A percentile compares a stretch with the other conserved stretches of the same genome.
phyloP scores from a whole-genome alignment of 495 filamentous ascomycete genomes.

The Astrothelium subdiscretum region DNA sequence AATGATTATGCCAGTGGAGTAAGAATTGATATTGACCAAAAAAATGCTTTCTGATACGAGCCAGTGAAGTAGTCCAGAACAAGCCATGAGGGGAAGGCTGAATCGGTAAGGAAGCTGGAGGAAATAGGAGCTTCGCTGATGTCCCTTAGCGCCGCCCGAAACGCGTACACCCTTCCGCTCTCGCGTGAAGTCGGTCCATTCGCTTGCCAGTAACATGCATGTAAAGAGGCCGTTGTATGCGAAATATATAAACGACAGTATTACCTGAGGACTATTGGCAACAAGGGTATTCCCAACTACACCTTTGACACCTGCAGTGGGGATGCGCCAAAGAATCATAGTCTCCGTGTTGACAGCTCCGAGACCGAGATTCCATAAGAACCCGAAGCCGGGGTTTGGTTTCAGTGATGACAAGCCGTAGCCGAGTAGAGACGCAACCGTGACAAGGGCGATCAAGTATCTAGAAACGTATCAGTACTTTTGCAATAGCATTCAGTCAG shows the following conservation, averaged over 20 bases:
- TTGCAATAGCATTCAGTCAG: not conserved
- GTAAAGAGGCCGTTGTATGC: constrained; percentile 31
- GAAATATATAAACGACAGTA: constrained; percentile 36
- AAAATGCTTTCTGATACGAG: constrained; percentile 14
- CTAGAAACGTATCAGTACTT: not conserved
- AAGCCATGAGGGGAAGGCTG: constrained; percentile 8
- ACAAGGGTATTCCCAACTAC: constrained; percentile 23
- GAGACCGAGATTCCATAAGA: not conserved
- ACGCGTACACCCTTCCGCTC: constrained; percentile 10
- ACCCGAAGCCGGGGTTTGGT: not conserved
- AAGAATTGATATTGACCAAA: not conserved
- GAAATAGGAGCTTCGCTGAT: constrained; percentile 11
- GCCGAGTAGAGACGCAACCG: not conserved
- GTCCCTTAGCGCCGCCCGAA: not conserved
- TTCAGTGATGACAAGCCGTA: not conserved
- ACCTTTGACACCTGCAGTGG: not conserved
- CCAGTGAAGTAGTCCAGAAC: constrained; percentile 10
- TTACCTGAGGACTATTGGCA: constrained; percentile 34
- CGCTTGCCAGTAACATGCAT: constrained; percentile 29
- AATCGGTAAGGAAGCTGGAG: constrained; percentile 12
- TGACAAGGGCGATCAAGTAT: not conserved
- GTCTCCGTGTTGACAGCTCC: not conserved
- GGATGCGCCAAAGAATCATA: not conserved
- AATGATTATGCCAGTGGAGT: no score
- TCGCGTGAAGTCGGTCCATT: constrained; percentile 15